Percentiles rank a stretch among this genome's conserved stretches.
Evolutionary conservation across 2,329 filamentous ascomycete species (phyloP).

Genomic region (Aspergillus quadrilineatus): DNA sequence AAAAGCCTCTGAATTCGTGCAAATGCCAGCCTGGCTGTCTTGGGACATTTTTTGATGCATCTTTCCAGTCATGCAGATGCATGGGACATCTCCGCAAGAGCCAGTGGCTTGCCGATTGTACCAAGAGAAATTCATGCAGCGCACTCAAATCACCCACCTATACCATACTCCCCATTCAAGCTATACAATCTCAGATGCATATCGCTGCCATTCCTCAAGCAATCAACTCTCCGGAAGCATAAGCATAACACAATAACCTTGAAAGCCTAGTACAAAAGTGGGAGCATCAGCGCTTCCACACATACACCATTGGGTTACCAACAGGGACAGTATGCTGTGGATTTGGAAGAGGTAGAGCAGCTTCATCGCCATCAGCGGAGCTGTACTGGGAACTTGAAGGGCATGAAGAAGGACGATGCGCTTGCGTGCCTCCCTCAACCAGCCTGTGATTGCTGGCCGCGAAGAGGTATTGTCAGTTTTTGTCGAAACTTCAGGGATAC

Average conservation of each 20-base stretch:
- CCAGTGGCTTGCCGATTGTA: slow-evolving; percentile 66
- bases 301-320: slow-evolving; percentile 27
- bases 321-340: slow-evolving; percentile 22
- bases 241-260: slow-evolving; percentile 19
- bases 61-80: slow-evolving; percentile 55
- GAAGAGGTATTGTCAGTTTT: slow-evolving; percentile 23
- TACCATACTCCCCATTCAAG: slow-evolving; percentile 59
- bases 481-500: background rate
- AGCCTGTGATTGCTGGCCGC: slow-evolving; percentile 19
- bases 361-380: slow-evolving; percentile 42
- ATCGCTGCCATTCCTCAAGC: slow-evolving; percentile 53
- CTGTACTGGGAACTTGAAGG: slow-evolving; percentile 39
- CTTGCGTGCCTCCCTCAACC: slow-evolving; percentile 33
- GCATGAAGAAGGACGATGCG: slow-evolving; percentile 23
- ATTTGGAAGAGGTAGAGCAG: slow-evolving; percentile 35
- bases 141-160: slow-evolving; percentile 64
- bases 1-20: slow-evolving; percentile 60
- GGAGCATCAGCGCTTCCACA: slow-evolving; percentile 22
- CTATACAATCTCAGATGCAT: slow-evolving; percentile 55
- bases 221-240: slow-evolving; percentile 37
- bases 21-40: background rate
- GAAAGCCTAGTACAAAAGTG: slow-evolving; percentile 13
- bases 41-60: background rate
- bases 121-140: slow-evolving; percentile 68
- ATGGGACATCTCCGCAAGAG: slow-evolving; percentile 64